phyloP scores from a whole-genome alignment of 2,329 filamentous ascomycete species.

The Ilyonectria sp. region DNA sequence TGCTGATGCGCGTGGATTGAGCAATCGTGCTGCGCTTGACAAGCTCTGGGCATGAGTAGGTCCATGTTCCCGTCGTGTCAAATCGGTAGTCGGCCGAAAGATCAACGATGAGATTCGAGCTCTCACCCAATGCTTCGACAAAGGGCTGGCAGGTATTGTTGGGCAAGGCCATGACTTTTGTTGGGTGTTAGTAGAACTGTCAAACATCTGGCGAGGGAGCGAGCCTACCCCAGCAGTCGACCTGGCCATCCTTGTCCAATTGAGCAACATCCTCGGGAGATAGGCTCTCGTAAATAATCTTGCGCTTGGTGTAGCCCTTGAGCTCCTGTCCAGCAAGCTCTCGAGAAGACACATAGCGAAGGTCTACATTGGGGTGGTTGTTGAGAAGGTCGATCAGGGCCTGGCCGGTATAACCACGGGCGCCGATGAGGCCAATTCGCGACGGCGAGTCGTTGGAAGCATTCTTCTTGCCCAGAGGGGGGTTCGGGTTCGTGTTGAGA shows the following conservation, averaged over 20 bases:
- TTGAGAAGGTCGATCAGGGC: conserved; percentile 91
- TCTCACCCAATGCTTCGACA: no score
- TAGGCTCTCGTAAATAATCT: conserved; percentile 94
- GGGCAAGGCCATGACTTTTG: conserved; percentile 59
- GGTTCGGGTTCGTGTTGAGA: conserved; percentile 78
- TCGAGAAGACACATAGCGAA: conserved; percentile 92
- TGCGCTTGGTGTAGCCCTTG: conserved; percentile 90
- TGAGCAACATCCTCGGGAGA: conserved; percentile 87
- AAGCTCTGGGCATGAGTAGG: no score
- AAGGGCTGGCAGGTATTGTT: no score
- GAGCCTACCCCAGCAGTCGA: conserved; percentile 97
- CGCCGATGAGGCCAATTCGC: conserved; percentile 87
- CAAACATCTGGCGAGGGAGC: no score
- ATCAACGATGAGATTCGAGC: no score
- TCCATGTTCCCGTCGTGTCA: no score
- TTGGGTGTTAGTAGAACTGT: conserved; percentile 74
- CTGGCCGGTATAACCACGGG: conserved; percentile 94
- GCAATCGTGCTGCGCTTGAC: no score
- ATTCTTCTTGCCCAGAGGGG: conserved; percentile 90
- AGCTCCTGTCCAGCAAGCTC: conserved; percentile 91
- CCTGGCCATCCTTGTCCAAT: conserved; percentile 86
- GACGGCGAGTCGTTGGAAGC: conserved; percentile 82
- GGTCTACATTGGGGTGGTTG: conserved; percentile 84
- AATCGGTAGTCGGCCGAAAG: no score
- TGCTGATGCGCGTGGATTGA: no score